These are phyloP conservation scores for Trichocomaceae sp. DNA, from an alignment of 2,329 filamentous ascomycete species.

Conservation along the genomic window DNA sequence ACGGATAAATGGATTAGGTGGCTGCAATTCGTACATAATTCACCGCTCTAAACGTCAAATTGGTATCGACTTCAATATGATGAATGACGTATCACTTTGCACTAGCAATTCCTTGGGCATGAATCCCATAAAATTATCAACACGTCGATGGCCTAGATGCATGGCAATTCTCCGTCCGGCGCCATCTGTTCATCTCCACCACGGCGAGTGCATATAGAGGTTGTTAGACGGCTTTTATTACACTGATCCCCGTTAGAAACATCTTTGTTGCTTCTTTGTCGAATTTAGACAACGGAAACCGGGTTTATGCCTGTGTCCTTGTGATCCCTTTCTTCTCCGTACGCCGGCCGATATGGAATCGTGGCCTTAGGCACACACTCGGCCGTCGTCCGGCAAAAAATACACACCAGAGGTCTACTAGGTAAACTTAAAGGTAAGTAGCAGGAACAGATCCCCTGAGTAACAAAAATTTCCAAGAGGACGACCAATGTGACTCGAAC, in stretches of 20 bases:
- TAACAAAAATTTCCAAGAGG: too few relatives aligned
- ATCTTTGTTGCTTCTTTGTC: not conserved
- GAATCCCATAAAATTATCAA: not conserved
- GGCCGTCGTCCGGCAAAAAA: too few relatives aligned
- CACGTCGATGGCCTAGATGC: not conserved
- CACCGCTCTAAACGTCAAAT: not conserved
- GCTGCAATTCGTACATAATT: not conserved
- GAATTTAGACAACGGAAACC: not conserved
- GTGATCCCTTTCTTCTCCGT: too few relatives aligned
- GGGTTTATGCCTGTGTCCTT: not conserved
- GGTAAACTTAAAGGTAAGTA: too few relatives aligned
- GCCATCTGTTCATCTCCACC: not conserved
- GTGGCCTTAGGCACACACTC: too few relatives aligned
- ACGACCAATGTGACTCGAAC: too few relatives aligned
- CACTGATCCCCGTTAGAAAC: not conserved
- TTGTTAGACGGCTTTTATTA: not conserved
- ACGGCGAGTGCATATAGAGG: conserved; percentile 1
- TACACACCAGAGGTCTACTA: too few relatives aligned
- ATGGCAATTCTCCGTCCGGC: not conserved
- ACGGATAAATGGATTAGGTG: not conserved
- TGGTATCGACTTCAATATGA: not conserved
- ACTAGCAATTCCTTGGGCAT: not conserved
- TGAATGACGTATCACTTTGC: not conserved
- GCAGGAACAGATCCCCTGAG: too few relatives aligned
- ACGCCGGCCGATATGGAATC: too few relatives aligned